phyloP scores from a whole-genome alignment of 1,284 basidiomycete genomes.

The Trametes polyzona region DNA sequence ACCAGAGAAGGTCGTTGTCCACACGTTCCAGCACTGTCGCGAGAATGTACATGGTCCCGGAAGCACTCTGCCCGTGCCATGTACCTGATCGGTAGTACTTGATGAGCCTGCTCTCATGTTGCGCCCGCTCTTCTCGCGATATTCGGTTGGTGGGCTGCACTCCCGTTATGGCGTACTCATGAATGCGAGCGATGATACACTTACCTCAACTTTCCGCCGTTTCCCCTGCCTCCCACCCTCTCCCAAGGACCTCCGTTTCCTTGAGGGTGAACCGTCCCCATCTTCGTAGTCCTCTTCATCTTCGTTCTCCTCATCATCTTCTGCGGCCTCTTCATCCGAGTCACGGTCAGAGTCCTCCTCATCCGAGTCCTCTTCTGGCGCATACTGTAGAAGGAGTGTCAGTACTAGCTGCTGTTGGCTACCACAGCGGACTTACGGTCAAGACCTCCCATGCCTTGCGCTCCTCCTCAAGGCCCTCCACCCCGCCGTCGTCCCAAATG shows the following conservation, averaged over 20 bases:
- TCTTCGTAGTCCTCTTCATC: conserved; percentile 48
- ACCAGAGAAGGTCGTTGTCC: conserved; percentile 95
- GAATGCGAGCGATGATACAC: conserved; percentile 20
- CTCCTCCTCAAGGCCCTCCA: conserved; percentile 65
- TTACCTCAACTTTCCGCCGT: conserved; percentile 53
- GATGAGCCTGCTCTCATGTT: conserved; percentile 65
- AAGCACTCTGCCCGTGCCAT: conserved; percentile 88
- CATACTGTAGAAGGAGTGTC: conserved; percentile 53
- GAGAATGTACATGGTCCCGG: conserved; percentile 89
- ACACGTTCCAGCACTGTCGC: conserved; percentile 88
- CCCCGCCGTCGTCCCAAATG: conserved; percentile 91
- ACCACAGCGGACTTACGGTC: conserved; percentile 53
- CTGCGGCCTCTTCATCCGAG: conserved; percentile 39
- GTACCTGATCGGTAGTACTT: conserved; percentile 89
- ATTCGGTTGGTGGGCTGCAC: conserved; percentile 49
- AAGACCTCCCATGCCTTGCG: conserved; percentile 80
- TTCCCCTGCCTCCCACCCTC: conserved; percentile 51
- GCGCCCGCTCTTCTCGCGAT: conserved; percentile 70
- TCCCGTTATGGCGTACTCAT: not conserved
- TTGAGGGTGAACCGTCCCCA: conserved; percentile 39
- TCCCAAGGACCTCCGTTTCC: conserved; percentile 61
- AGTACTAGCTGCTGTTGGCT: not conserved
- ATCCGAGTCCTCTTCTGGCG: conserved; percentile 64
- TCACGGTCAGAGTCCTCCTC: conserved; percentile 53
- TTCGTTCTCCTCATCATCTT: conserved; percentile 50